phyloP scores from a whole-genome alignment of 768 basidiomycete genomes.

The Lactarius akahatsu region DNA sequence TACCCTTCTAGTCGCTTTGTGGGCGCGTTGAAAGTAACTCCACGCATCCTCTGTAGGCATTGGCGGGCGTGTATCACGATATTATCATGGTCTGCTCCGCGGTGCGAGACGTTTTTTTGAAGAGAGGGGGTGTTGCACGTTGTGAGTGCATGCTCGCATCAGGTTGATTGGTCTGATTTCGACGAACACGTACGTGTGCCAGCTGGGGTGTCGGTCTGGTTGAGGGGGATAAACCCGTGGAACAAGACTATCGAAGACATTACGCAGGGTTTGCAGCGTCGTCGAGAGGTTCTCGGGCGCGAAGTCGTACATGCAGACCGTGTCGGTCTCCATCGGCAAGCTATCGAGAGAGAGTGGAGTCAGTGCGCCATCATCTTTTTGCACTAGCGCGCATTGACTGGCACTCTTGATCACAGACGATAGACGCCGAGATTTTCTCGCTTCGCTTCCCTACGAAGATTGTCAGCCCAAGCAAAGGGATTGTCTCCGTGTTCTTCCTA shows the following conservation, averaged over 20 bases:
- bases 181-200: neutral
- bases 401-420: neutral
- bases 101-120: conserved; percentile 9
- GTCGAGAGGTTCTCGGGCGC: neutral
- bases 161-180: neutral
- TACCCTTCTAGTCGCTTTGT: neutral
- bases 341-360: neutral
- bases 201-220: neutral
- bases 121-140: neutral
- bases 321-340: neutral
- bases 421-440: conserved; percentile 7
- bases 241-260: conserved; percentile 12
- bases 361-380: neutral
- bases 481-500: conserved; percentile 10
- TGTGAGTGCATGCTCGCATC: neutral
- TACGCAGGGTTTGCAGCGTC: conserved; percentile 4
- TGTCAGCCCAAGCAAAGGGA: conserved; percentile 12
- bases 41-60: neutral
- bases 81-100: conserved; percentile 4
- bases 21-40: neutral
- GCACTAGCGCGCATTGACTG: neutral
- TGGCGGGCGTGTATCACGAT: conserved; percentile 16
- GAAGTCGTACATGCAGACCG: conserved; percentile 9
- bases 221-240: conserved; percentile 13
- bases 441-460: conserved; percentile 9